These are phyloP conservation scores for Anthoceros angustus DNA, from an alignment of 225 moss, liverwort and hornwort species.

Conservation along the genomic window DNA sequence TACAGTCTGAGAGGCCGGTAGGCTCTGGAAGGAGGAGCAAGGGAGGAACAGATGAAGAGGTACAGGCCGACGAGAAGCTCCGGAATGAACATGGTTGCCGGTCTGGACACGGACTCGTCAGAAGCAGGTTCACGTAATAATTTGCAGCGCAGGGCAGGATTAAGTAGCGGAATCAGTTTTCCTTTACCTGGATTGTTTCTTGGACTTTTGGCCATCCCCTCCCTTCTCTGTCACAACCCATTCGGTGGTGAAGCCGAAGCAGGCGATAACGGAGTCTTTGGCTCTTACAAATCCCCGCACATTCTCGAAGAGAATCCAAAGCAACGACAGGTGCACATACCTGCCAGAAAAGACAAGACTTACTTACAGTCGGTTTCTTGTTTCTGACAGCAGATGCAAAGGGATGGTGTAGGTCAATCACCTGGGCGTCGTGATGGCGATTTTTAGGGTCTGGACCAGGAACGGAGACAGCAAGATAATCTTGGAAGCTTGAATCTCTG, in stretches of 20 bases:
- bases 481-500: background rate
- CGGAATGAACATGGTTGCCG: background rate
- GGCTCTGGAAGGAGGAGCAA: background rate
- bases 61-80: background rate
- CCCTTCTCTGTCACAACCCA: background rate
- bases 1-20: background rate
- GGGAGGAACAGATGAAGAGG: background rate
- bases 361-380: too few relatives aligned
- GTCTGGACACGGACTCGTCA: background rate
- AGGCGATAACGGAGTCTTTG: background rate
- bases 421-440: background rate
- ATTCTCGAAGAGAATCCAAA: background rate
- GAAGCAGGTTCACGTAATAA: background rate
- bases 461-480: background rate
- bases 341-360: background rate
- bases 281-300: background rate
- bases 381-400: too few relatives aligned
- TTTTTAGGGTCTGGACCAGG: background rate
- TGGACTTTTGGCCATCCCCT: background rate
- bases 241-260: background rate
- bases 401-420: background rate
- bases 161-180: background rate
- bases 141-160: background rate
- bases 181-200: background rate
- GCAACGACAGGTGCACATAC: background rate